A percentile compares a stretch with the other conserved stretches of the same genome.
Conservation (phyloP, 257 asterid species). For the Handroanthus guayacan region DNA sequence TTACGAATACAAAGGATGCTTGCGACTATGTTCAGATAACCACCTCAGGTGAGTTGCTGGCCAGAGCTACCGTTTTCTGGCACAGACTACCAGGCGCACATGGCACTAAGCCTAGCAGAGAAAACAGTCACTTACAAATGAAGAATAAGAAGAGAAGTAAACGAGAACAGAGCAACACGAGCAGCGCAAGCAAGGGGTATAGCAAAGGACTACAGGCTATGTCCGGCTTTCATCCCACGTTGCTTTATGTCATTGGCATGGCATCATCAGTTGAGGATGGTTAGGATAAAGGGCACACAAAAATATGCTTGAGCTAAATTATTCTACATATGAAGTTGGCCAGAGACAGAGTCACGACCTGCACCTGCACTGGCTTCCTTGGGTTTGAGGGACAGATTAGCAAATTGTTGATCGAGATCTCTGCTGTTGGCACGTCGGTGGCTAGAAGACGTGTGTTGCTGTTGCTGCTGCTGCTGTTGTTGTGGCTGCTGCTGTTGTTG, state of each 20-base stretch:
- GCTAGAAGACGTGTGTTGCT: constrained; percentile 43
- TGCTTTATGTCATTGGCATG: constrained; percentile 34
- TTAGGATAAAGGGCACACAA: constrained; percentile 19
- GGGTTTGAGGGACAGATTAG: constrained; percentile 67
- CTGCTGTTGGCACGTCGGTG: constrained; percentile 62
- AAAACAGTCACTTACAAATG: constrained; percentile 33
- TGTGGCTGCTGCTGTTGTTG: constrained; percentile 54
- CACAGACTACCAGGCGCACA: constrained; percentile 71
- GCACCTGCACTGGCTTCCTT: constrained; percentile 45
- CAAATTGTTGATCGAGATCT: constrained; percentile 70
- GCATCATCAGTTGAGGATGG: constrained; percentile 36
- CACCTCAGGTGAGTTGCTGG: constrained; percentile 67
- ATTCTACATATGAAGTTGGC: constrained; percentile 58
- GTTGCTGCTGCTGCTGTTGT: constrained; percentile 46
- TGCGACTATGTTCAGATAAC: constrained; percentile 39
- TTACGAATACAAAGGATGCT: constrained; percentile 35
- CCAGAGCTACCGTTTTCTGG: constrained; percentile 43
- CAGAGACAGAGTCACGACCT: constrained; percentile 46
- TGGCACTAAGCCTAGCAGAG: constrained; percentile 34
- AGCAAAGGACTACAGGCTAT: constrained; percentile 27
- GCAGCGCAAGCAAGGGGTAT: constrained; percentile 17
- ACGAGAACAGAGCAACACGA: neutral
- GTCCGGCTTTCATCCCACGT: constrained; percentile 36
- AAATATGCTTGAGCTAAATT: constrained; percentile 30
- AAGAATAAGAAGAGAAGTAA: neutral